A percentile compares a stretch with the other conserved stretches of the same genome.
Evolutionary conservation across 352 stramenopile species (phyloP).

Genomic region (Phytophthora lateralis): DNA sequence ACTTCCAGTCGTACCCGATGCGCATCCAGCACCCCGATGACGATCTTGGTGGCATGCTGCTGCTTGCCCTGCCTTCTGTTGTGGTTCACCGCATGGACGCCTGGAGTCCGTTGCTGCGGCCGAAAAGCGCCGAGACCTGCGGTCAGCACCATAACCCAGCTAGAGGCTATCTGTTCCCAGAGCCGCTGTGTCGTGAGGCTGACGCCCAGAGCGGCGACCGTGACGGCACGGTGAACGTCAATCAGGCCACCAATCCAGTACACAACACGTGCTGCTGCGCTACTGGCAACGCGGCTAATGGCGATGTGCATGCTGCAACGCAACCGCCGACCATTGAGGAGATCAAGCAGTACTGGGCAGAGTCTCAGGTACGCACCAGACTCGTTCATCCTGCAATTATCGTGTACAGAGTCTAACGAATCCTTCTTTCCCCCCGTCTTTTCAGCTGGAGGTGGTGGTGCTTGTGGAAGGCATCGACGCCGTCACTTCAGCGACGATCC

Average conservation of each 20-base stretch:
- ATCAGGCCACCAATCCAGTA: conserved; percentile 31
- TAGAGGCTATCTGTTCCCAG: conserved; percentile 69
- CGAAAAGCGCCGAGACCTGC: conserved; percentile 52
- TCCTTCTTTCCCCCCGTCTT: conserved; percentile 5
- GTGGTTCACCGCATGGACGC: conserved; percentile 94
- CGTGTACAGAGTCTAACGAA: conserved; percentile 2
- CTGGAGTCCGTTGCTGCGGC: conserved; percentile 90
- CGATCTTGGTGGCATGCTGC: conserved; percentile 89
- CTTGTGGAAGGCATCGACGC: conserved; percentile 96
- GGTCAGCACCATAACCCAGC: conserved; percentile 70
- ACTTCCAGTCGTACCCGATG: conserved; percentile 94
- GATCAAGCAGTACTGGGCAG: conserved; percentile 78
- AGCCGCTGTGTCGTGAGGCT: conserved; percentile 59
- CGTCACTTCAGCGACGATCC: conserved; percentile 93
- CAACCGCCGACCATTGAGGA: conserved; percentile 47
- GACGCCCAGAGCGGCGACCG: conserved; percentile 72
- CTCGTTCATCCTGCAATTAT: background rate
- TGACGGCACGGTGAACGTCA: conserved; percentile 42
- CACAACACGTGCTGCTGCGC: conserved; percentile 56
- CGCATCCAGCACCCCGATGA: conserved; percentile 94
- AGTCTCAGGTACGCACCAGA: conserved; percentile 63
- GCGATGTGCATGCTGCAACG: conserved; percentile 25
- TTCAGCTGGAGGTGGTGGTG: conserved; percentile 95
- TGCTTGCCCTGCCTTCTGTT: conserved; percentile 90
- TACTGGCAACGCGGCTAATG: conserved; percentile 22